phyloP scores from a whole-genome alignment of 495 filamentous ascomycete genomes.

The Lophiostoma macrostomum region DNA sequence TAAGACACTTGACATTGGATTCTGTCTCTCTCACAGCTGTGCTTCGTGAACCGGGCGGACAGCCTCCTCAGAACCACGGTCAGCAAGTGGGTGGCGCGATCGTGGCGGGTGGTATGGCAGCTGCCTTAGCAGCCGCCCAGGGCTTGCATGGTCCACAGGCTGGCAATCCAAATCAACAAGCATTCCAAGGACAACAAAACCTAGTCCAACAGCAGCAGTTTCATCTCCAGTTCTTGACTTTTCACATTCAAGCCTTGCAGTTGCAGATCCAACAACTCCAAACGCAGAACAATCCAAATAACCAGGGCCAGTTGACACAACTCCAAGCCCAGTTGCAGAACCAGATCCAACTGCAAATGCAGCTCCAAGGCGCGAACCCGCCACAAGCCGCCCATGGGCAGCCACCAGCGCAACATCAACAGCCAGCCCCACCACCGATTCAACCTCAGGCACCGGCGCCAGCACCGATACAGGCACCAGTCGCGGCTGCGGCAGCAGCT shows the following conservation, averaged over 20 bases:
- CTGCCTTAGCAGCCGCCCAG: background rate
- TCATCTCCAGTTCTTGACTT: background rate
- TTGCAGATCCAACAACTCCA: conserved; percentile 20
- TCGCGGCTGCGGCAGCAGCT: background rate
- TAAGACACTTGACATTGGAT: conserved; percentile 35
- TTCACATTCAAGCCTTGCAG: conserved; percentile 26
- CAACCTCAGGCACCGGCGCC: background rate
- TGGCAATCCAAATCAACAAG: too few relatives aligned
- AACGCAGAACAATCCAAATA: background rate
- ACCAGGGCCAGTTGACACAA: background rate
- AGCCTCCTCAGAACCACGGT: background rate
- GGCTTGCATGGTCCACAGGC: background rate
- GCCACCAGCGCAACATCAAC: background rate
- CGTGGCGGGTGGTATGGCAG: background rate
- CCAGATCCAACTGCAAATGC: conserved; percentile 12
- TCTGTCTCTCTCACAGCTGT: conserved; percentile 41
- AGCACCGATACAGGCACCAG: background rate
- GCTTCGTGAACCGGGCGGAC: conserved; percentile 16
- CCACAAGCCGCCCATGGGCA: conserved; percentile 1
- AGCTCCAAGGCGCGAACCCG: conserved; percentile 6
- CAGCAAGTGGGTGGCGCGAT: conserved; percentile 1
- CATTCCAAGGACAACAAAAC: conserved; percentile 8
- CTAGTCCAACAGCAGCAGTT: conserved; percentile 10
- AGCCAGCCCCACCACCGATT: background rate
- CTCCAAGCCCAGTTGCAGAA: conserved; percentile 23